These are phyloP conservation scores for Tetracladium marchalianum DNA, from an alignment of 495 filamentous ascomycete species.

Conservation along the genomic window DNA sequence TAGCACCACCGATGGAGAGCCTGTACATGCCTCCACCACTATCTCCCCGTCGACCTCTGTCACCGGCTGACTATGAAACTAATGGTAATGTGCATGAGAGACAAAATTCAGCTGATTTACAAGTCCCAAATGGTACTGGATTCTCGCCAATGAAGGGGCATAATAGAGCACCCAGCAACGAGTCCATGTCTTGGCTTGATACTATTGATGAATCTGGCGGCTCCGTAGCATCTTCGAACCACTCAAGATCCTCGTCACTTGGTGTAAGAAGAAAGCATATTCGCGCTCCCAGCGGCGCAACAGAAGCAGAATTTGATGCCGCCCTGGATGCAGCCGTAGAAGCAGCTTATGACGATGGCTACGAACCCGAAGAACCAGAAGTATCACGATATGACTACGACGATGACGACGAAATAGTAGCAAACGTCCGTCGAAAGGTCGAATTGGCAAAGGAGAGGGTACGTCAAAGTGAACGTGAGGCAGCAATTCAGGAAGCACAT, in stretches of 20 bases:
- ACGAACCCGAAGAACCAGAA: slow-evolving; percentile 55
- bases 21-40: slow-evolving; percentile 57
- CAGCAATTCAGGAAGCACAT: slow-evolving; percentile 31
- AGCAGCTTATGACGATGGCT: slow-evolving; percentile 89
- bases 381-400: slow-evolving; percentile 24
- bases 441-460: slow-evolving; percentile 72
- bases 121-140: slow-evolving; percentile 13
- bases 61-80: slow-evolving; percentile 28
- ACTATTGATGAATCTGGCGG: slow-evolving; percentile 92
- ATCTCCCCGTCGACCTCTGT: slow-evolving; percentile 44
- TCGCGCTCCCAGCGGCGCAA: slow-evolving; percentile 57
- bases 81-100: slow-evolving; percentile 24
- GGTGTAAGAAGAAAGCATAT: slow-evolving; percentile 56
- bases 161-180: slow-evolving; percentile 50
- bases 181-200: slow-evolving; percentile 88
- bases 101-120: slow-evolving; percentile 32
- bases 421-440: slow-evolving; percentile 56
- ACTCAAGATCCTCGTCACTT: slow-evolving; percentile 65
- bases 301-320: slow-evolving; percentile 89
- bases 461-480: slow-evolving; percentile 69
- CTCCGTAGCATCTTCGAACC: slow-evolving; percentile 70
- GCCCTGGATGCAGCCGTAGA: slow-evolving; percentile 94
- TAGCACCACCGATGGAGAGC: slow-evolving; percentile 34
- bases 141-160: slow-evolving; percentile 28
- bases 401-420: slow-evolving; percentile 36